These are phyloP conservation scores for Digitaria exilis DNA, from an alignment of 202 grass and related monocot genomes.

Conservation along the genomic window DNA sequence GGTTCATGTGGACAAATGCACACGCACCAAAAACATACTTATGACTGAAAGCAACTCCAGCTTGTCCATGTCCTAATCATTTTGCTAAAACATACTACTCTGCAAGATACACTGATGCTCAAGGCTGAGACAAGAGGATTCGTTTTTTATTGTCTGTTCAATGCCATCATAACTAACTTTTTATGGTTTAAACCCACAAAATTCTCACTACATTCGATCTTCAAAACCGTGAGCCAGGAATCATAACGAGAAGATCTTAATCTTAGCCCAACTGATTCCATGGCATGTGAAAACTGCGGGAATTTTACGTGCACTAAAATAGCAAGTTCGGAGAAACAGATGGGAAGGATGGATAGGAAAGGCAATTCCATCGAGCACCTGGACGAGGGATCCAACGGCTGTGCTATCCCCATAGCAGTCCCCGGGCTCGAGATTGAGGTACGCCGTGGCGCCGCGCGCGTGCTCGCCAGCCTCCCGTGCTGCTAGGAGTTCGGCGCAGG, in stretches of 20 bases:
- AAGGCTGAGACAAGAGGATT: neutral
- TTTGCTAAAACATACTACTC: neutral
- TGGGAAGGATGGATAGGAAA: neutral
- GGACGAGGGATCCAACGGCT: constrained; percentile 64
- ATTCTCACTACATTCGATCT: neutral
- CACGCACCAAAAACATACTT: neutral
- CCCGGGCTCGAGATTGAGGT: constrained; percentile 84
- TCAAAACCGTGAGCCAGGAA: neutral
- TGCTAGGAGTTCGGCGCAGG: constrained; percentile 80
- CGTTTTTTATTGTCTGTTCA: neutral
- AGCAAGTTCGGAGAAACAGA: neutral
- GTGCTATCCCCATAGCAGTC: constrained; percentile 82
- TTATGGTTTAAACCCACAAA: neutral
- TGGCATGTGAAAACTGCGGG: neutral
- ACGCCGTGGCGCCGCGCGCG: constrained; percentile 67
- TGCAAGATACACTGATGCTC: neutral
- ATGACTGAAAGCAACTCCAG: neutral
- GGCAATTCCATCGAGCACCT: constrained; percentile 49
- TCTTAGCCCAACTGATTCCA: neutral
- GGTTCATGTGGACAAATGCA: neutral
- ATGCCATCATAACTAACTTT: neutral
- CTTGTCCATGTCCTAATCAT: neutral
- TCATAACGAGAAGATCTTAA: neutral
- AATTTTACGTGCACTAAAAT: neutral
- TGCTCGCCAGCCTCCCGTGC: constrained; percentile 63